These are phyloP conservation scores for Penicillium coprophilum DNA, from an alignment of 495 filamentous ascomycete species.

Conservation along the genomic window DNA sequence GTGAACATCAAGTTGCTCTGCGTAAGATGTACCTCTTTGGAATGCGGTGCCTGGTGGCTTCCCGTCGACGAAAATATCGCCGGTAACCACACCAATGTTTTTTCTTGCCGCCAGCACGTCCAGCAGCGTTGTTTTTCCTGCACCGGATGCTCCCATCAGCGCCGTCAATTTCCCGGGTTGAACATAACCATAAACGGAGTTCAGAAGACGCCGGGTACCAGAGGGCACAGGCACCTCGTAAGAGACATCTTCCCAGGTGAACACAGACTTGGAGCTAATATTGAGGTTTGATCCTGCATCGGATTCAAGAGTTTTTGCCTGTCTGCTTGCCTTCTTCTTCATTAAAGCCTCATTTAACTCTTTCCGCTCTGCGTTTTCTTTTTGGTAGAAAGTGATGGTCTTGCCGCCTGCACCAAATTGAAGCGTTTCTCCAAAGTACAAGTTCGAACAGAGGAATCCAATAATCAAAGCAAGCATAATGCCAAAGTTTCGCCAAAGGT, in stretches of 20 bases:
- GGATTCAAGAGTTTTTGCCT: slow-evolving; percentile 48
- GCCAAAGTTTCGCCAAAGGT: slow-evolving; percentile 76
- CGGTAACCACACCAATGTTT: slow-evolving; percentile 73
- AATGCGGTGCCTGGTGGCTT: slow-evolving; percentile 64
- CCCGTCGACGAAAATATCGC: slow-evolving; percentile 75
- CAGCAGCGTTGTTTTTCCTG: slow-evolving; percentile 80
- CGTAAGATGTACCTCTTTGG: slow-evolving; percentile 77
- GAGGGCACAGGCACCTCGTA: slow-evolving; percentile 69
- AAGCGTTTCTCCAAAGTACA: slow-evolving; percentile 72
- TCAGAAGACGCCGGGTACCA: slow-evolving; percentile 66
- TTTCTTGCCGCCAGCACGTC: slow-evolving; percentile 76
- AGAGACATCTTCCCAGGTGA: slow-evolving; percentile 53
- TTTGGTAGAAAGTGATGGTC: slow-evolving; percentile 69
- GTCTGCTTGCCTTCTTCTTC: slow-evolving; percentile 54
- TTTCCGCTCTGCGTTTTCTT: slow-evolving; percentile 68
- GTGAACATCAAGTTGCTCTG: slow-evolving; percentile 81
- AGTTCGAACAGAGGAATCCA: slow-evolving; percentile 66
- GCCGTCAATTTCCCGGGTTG: slow-evolving; percentile 77
- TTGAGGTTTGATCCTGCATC: slow-evolving; percentile 54
- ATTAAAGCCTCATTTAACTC: slow-evolving; percentile 64
- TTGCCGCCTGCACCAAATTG: slow-evolving; percentile 76
- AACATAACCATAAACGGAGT: slow-evolving; percentile 74
- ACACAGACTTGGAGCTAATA: slow-evolving; percentile 60
- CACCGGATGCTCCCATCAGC: slow-evolving; percentile 83
- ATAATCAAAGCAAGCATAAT: slow-evolving; percentile 68